Evolutionary conservation across 331 rosid species (phyloP).

Genomic region (Saraca asoca): DNA sequence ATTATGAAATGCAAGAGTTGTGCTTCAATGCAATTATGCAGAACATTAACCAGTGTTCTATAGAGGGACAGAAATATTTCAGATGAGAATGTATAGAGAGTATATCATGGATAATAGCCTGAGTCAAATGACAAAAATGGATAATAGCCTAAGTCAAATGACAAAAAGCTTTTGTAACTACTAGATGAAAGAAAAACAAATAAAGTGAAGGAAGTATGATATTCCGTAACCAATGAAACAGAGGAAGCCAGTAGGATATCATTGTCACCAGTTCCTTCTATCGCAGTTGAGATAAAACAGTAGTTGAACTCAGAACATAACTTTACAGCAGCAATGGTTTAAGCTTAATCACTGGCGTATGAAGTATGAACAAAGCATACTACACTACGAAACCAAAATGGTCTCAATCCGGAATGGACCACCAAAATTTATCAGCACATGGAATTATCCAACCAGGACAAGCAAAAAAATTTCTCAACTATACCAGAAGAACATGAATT

Average conservation of each 20-base stretch:
- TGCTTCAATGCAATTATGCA: background rate
- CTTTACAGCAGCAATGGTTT: background rate
- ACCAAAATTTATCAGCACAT: background rate
- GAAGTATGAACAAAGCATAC: background rate
- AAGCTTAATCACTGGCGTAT: background rate
- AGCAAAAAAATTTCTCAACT: background rate
- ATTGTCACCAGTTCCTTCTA: background rate
- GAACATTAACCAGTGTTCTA: background rate
- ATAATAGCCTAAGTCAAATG: background rate
- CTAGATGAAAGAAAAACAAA: background rate
- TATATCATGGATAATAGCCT: background rate
- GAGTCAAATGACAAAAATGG: background rate
- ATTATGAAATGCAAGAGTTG: background rate
- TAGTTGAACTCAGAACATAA: background rate
- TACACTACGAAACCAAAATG: slow-evolving; percentile 2
- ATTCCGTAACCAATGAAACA: background rate
- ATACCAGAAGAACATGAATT: background rate
- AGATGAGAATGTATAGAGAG: background rate
- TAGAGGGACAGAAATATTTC: background rate
- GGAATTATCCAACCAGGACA: background rate
- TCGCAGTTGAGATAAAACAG: background rate
- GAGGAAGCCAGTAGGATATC: background rate
- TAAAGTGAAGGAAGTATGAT: background rate
- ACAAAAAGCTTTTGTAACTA: background rate
- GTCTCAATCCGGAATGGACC: background rate